Evolutionary conservation across 164 flowering plant species (phyloP).

Genomic region (Aristolochia contorta): DNA sequence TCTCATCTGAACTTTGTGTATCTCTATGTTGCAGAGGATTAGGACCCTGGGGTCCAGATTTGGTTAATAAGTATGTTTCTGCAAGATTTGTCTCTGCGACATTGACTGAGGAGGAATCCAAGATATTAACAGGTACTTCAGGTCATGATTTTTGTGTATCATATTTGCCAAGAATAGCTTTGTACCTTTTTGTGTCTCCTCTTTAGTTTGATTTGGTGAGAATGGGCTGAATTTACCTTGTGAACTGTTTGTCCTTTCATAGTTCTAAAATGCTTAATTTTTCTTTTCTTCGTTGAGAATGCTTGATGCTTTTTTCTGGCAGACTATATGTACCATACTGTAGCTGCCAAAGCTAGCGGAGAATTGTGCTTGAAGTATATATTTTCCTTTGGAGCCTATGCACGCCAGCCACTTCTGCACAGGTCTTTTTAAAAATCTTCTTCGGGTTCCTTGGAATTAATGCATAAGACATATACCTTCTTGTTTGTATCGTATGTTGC

Average conservation of each 20-base stretch:
- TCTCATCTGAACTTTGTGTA: conserved; percentile 1
- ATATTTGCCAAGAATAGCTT: not conserved
- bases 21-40: conserved; percentile 52
- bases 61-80: conserved; percentile 60
- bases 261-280: too few relatives aligned
- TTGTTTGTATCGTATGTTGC: too few relatives aligned
- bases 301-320: conserved; percentile 52
- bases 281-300: conserved; percentile 43
- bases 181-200: not conserved
- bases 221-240: conserved; percentile 75
- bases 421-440: conserved; percentile 35
- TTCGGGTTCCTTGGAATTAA: not conserved
- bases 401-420: conserved; percentile 66
- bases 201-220: not conserved
- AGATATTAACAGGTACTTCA: conserved; percentile 57
- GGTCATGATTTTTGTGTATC: not conserved
- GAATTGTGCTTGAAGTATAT: conserved; percentile 12
- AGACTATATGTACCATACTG: conserved; percentile 20
- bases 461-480: not conserved
- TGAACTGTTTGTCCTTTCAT: conserved; percentile 4
- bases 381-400: conserved; percentile 88
- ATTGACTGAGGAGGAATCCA: conserved; percentile 57
- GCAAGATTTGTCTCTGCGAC: conserved; percentile 45
- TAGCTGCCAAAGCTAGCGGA: too few relatives aligned
- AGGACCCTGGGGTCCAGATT: conserved; percentile 89